Conservation (phyloP, 768 basidiomycete genomes). For the Termitomyces eurrhizus region DNA sequence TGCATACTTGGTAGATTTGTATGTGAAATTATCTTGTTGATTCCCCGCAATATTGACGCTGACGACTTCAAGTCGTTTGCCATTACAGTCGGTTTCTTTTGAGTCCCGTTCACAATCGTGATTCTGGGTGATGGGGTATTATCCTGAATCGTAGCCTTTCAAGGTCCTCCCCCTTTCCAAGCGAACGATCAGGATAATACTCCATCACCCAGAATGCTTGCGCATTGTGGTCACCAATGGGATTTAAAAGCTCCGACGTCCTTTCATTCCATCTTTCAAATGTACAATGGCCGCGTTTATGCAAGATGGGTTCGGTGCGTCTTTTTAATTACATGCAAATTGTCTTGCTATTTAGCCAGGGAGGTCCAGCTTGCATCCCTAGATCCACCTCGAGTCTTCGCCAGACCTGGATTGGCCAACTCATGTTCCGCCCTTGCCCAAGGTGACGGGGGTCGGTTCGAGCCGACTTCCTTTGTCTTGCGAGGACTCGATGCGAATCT, state of each 20-base stretch:
- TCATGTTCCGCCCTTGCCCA: background rate
- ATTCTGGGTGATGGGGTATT: background rate
- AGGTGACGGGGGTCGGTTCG: too few relatives aligned
- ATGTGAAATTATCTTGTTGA: background rate
- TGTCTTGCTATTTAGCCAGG: background rate
- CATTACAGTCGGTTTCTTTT: background rate
- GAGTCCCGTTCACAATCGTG: background rate
- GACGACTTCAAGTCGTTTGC: background rate
- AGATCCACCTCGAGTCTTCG: background rate
- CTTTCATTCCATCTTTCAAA: background rate
- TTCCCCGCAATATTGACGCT: too few relatives aligned
- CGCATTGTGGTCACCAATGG: background rate
- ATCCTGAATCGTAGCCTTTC: background rate
- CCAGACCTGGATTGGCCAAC: background rate
- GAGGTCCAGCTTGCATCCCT: background rate
- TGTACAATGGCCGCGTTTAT: background rate
- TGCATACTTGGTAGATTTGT: background rate
- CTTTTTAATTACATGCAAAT: background rate
- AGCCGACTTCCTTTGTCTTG: too few relatives aligned
- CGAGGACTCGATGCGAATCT: too few relatives aligned
- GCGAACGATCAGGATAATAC: background rate
- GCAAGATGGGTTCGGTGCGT: background rate
- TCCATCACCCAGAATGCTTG: too few relatives aligned
- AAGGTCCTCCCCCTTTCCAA: background rate
- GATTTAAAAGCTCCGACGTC: background rate